These are phyloP conservation scores for Sphagnum magellanicum DNA, from an alignment of 228 moss, liverwort and hornwort species.

Conservation along the genomic window DNA sequence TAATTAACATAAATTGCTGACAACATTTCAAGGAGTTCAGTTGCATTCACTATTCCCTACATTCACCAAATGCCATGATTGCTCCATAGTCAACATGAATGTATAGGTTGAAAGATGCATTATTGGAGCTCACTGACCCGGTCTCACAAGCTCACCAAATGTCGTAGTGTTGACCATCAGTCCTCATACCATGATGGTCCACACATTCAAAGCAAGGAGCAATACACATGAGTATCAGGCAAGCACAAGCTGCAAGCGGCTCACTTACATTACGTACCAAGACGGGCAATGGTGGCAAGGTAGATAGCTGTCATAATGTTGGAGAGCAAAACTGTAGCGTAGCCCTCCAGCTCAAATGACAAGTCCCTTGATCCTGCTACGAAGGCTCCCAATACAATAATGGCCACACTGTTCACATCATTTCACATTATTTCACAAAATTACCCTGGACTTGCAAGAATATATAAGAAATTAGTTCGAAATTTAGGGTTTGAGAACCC, in stretches of 20 bases:
- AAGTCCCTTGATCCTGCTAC: conserved; percentile 88
- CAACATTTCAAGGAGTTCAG: too few species aligned
- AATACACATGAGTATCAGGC: too few species aligned
- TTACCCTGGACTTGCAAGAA: background rate
- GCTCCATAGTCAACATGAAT: background rate
- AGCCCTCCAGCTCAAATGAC: conserved; percentile 73
- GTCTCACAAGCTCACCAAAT: too few species aligned
- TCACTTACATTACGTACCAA: conserved; percentile 73
- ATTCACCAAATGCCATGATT: background rate
- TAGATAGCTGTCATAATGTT: conserved; percentile 93
- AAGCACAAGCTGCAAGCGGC: conserved; percentile 27
- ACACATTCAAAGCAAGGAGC: too few species aligned
- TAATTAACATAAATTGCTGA: too few species aligned
- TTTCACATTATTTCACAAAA: background rate
- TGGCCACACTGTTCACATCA: conserved; percentile 60
- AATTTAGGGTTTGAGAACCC: background rate
- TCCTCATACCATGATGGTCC: too few species aligned
- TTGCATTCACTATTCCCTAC: too few species aligned
- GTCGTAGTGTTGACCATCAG: too few species aligned
- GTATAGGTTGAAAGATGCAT: too few species aligned
- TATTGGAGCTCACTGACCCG: too few species aligned
- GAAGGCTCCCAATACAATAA: conserved; percentile 85
- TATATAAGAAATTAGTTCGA: background rate
- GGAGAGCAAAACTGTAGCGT: conserved; percentile 74
- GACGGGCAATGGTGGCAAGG: conserved; percentile 89